Conservation (phyloP, 2,329 filamentous ascomycete genomes). For the Thielaviopsis cerberus region DNA sequence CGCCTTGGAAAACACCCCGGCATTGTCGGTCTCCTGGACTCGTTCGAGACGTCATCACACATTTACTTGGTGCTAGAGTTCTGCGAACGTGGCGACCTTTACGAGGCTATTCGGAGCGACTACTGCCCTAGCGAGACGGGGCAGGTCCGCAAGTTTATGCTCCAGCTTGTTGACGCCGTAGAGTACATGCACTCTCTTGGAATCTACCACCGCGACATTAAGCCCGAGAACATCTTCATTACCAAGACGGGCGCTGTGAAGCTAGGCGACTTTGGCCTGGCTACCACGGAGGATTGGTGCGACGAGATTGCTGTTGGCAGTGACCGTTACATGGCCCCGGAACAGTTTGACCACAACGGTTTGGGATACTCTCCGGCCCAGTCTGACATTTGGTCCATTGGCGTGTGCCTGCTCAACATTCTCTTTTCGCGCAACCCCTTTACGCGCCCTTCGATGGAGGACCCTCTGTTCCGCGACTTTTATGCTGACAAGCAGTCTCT, state of each 20-base stretch:
- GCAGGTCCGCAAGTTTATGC: slow-evolving; percentile 93
- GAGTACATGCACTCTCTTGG: slow-evolving; percentile 80
- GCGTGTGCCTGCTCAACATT: slow-evolving; percentile 89
- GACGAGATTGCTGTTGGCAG: slow-evolving; percentile 88
- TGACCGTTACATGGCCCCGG: slow-evolving; percentile 97
- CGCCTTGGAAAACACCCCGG: slow-evolving; percentile 66
- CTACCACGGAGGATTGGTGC: slow-evolving; percentile 76
- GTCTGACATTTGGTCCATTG: slow-evolving; percentile 93
- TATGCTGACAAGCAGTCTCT: slow-evolving; percentile 83
- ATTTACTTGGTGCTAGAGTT: slow-evolving; percentile 87
- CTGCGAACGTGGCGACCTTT: slow-evolving; percentile 85
- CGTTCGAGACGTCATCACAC: slow-evolving; percentile 83
- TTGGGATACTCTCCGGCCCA: slow-evolving; percentile 81
- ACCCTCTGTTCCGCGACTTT: slow-evolving; percentile 85
- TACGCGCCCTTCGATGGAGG: slow-evolving; percentile 72
- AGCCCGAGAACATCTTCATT: slow-evolving; percentile 97
- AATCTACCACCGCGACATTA: slow-evolving; percentile 94
- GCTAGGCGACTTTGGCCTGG: slow-evolving; percentile 87
- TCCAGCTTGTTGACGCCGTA: slow-evolving; percentile 77
- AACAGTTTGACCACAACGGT: slow-evolving; percentile 81
- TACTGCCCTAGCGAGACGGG: slow-evolving; percentile 85
- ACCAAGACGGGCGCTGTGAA: slow-evolving; percentile 77
- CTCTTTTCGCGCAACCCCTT: slow-evolving; percentile 95
- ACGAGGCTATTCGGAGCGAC: slow-evolving; percentile 83
- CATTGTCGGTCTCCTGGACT: slow-evolving; percentile 79